Percentiles rank a stretch among this genome's conserved stretches.
phyloP scores from a whole-genome alignment of 768 basidiomycete species.

The Asterophora parasitica region DNA sequence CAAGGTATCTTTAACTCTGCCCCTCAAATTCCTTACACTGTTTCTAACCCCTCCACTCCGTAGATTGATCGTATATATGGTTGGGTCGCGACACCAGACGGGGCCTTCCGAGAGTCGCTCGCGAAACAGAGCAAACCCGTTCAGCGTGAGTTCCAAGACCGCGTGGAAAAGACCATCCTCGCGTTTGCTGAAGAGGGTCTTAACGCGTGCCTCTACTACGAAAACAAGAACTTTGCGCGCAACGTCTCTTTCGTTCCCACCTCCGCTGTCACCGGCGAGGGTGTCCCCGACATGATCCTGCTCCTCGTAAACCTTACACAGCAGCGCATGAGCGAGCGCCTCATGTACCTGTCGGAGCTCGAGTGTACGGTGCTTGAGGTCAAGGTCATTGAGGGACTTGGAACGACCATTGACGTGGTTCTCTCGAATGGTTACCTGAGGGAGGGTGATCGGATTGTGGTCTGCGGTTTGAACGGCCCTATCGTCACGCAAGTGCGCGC shows the following conservation, averaged over 20 bases:
- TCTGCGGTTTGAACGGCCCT: slow-evolving; percentile 96
- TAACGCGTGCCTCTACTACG: slow-evolving; percentile 93
- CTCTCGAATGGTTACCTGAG: slow-evolving; percentile 89
- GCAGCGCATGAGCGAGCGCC: slow-evolving; percentile 92
- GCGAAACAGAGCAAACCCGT: slow-evolving; percentile 75
- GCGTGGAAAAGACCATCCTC: slow-evolving; percentile 76
- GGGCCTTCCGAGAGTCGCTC: slow-evolving; percentile 87
- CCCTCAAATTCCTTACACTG: not conserved
- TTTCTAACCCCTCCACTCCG: slow-evolving; percentile 5
- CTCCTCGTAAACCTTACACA: slow-evolving; percentile 95
- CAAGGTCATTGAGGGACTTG: slow-evolving; percentile 96
- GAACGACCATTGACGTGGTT: slow-evolving; percentile 96
- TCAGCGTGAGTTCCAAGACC: slow-evolving; percentile 90
- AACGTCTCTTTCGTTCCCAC: slow-evolving; percentile 97
- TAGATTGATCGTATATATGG: slow-evolving; percentile 98
- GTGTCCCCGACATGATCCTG: slow-evolving; percentile 99
- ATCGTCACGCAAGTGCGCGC: slow-evolving; percentile 95
- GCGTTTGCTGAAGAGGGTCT: slow-evolving; percentile 98
- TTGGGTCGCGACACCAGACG: slow-evolving; percentile 89
- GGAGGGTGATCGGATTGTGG: slow-evolving; percentile 91
- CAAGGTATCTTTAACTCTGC: slow-evolving; percentile 50
- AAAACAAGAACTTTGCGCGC: slow-evolving; percentile 91
- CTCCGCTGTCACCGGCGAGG: slow-evolving; percentile 97
- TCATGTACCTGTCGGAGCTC: slow-evolving; percentile 97
- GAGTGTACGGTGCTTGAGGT: slow-evolving; percentile 99